Evolutionary conservation across 306 rosid genomes (phyloP), one percentile per base, ranked within the genome.

Genomic region (Medicago lupulina): DNA sequence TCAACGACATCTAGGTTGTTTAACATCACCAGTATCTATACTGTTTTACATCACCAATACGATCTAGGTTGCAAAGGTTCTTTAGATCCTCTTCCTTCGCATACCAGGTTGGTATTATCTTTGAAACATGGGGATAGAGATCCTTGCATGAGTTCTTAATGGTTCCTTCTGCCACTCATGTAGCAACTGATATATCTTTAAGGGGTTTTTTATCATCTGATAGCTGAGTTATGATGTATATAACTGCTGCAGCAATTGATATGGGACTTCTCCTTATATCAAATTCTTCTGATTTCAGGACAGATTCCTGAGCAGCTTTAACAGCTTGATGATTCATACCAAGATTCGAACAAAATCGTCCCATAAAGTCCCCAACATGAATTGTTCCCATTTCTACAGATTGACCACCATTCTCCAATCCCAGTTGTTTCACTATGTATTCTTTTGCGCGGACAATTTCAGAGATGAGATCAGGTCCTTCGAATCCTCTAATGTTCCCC

Each of bases 251-350:
- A 17, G 96, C 97, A 75, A 92, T 95, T 60, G 97, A 92, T 85
- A 95, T 92, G 69, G 98, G 98, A 83, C 99, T 92, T 86, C 99
- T 89, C 97, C 99, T 95, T 70, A 94, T 94, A 84, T 94, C 97
- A 73, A 92, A 92, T 23, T 23, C 2, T 23, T 23, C 28, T 23
- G 28, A 23, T 1, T 23, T 23, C 1, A 1, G 28, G 2, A 23
- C 2, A 2, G 28, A 23, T 23, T 23, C 28, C 28, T 1, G 2
- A 23, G 28, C 28, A 23, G 28, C 28, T 23, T 23, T 23, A 23
- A 23, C 28, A 23, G 28, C 28, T 23, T 23, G 28, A 23, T 23
- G 28, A 79, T 73, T 95, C 98, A 95, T 95, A 67, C 97, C 97
- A 77, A 95, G 97, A 86, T 95, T 89, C 49, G 98, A 95, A 83